Conservation (phyloP, 768 basidiomycete genomes). For the Mycena pura region DNA sequence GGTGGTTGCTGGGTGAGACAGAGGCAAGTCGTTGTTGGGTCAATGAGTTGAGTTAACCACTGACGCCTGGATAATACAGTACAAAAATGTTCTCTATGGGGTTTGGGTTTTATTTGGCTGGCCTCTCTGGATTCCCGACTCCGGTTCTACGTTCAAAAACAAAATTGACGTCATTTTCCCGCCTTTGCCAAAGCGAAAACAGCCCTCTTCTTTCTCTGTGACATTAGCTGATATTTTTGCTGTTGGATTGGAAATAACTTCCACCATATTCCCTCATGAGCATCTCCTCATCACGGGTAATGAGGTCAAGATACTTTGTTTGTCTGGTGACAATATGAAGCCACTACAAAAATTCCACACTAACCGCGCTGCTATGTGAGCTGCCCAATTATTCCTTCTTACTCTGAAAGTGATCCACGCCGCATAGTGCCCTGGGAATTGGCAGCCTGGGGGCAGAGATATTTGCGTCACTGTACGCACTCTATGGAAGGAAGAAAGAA, state of each 20-base stretch:
- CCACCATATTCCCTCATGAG: not conserved
- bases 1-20: not conserved
- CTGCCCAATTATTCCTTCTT: not conserved
- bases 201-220: not conserved
- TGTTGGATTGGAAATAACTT: not conserved
- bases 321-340: not conserved
- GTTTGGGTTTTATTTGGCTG: not conserved
- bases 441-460: not conserved
- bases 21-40: not conserved
- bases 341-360: not conserved
- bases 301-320: not conserved
- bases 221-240: not conserved
- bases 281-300: not conserved
- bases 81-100: not conserved
- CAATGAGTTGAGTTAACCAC: not conserved
- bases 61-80: not conserved
- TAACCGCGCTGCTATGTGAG: not conserved
- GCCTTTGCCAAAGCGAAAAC: not conserved
- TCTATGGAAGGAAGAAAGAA: not conserved
- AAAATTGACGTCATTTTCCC: not conserved
- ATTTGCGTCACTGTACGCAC: not conserved
- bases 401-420: not conserved
- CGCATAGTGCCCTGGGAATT: not conserved
- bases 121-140: not conserved
- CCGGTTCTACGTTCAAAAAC: not conserved